Evolutionary conservation across 2,329 filamentous ascomycete genomes (phyloP), one percentile per base, ranked within the genome.

Genomic region (Colletotrichum tabaci): DNA sequence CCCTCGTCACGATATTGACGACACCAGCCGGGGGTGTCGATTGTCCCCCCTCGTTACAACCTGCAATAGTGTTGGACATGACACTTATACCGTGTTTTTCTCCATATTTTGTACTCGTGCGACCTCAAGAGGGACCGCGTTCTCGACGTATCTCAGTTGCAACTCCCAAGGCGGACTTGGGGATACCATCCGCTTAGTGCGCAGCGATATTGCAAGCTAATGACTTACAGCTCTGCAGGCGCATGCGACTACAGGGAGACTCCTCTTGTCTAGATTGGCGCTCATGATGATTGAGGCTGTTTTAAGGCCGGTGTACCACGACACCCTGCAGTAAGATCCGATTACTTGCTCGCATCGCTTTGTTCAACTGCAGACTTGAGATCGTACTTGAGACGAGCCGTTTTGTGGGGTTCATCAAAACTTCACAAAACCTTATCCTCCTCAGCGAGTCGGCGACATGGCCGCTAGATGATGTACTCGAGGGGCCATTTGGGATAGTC

Each of bases 141-240:
- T 30, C 30, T 8, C 30, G 7, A 35, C 30, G 8, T 35, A 35
- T 9, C 30, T 35, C 8, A 35, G 8, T 35, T 35, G 30, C 8
- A 9, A 9, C 30, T 9, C 16, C 15, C 18, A 26, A 4, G 16
- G 10, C 38, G 47, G 10, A 18, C 46, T 16, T 47, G 23, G 30
- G 30, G 30, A 47, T 10, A 21, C 15, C 57, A 21, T 16, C 55
- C 16, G 55, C 23, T 57, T 56, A 7, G 30, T 65, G 53, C 53
- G 13, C 18, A 23, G 61, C 44, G 23, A 16, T 69, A 12, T 26
- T 23, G 63, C 26, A 67, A 71, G 56, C n/a, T n/a, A 57, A 71
- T 67, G 67, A 67, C 67, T 71, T 67, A 56, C 67, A 71, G 47
- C 61, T 35, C 21, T 53, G 60, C 58, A 44, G 65, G 52, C 42